These are phyloP conservation scores for Boletus rubescentipes DNA, from an alignment of 768 basidiomycete genomes.

Conservation along the genomic window DNA sequence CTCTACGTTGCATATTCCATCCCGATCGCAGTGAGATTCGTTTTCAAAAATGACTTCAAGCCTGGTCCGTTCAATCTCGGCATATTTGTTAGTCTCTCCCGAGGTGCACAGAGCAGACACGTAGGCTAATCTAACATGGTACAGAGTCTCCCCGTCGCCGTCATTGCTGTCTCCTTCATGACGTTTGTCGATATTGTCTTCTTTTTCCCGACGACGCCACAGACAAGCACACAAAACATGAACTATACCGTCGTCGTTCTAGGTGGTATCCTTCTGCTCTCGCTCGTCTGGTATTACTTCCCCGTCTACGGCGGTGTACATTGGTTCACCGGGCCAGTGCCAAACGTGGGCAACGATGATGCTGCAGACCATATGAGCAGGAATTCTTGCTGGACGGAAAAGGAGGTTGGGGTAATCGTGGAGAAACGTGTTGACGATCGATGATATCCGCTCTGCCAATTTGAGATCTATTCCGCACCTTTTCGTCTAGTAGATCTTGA, in stretches of 20 bases:
- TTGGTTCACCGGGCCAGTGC: slow-evolving; percentile 71
- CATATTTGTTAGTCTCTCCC: slow-evolving; percentile 32
- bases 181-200: slow-evolving; percentile 58
- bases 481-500: too few relatives aligned
- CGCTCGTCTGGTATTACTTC: slow-evolving; percentile 64
- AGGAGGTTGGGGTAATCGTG: neutral
- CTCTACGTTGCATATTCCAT: slow-evolving; percentile 48
- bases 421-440: neutral
- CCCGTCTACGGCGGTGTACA: slow-evolving; percentile 65
- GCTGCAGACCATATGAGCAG: neutral
- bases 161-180: slow-evolving; percentile 63
- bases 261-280: slow-evolving; percentile 54
- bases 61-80: slow-evolving; percentile 52
- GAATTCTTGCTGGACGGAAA: slow-evolving; percentile 1
- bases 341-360: slow-evolving; percentile 35
- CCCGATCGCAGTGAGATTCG: slow-evolving; percentile 50
- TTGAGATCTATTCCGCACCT: neutral
- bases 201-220: slow-evolving; percentile 57
- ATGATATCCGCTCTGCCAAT: neutral
- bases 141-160: slow-evolving; percentile 54
- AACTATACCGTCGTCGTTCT: slow-evolving; percentile 73
- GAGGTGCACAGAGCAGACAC: neutral
- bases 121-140: slow-evolving; percentile 3
- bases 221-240: slow-evolving; percentile 50
- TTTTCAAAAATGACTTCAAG: slow-evolving; percentile 44